These are phyloP conservation scores for Candida caryicola DNA, from an alignment of 805 yeast genomes.

Conservation along the genomic window DNA sequence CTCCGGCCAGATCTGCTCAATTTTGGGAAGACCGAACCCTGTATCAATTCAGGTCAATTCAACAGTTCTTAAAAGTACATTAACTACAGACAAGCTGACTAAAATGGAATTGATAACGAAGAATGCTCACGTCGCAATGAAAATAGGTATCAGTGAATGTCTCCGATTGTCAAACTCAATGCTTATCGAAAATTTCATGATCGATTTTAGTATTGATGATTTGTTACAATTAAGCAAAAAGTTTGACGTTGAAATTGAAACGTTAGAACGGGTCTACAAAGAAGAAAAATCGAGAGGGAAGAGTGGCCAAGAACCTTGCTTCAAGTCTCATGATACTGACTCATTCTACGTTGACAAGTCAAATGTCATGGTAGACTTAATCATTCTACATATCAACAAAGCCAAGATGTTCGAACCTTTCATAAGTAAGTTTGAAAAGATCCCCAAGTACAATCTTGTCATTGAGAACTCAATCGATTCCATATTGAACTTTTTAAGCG, in stretches of 20 bases:
- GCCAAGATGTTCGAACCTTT: constrained; percentile 54
- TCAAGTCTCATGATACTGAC: constrained; percentile 11
- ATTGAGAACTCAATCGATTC: constrained; percentile 39
- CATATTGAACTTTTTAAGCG: constrained; percentile 35
- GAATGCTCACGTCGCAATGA: constrained; percentile 33
- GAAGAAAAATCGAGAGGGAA: not conserved
- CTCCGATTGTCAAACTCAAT: constrained; percentile 47
- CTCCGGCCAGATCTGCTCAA: constrained; percentile 49
- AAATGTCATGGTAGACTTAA: constrained; percentile 44
- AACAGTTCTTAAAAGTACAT: constrained; percentile 22
- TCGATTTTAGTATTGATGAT: constrained; percentile 41
- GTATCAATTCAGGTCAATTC: constrained; percentile 42
- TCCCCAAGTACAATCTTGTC: constrained; percentile 28
- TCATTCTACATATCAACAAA: constrained; percentile 47
- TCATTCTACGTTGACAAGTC: constrained; percentile 24
- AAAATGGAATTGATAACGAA: constrained; percentile 14
- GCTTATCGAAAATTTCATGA: constrained; percentile 51
- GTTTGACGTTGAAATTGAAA: constrained; percentile 42
- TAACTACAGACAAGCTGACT: constrained; percentile 4
- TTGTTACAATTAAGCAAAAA: constrained; percentile 38
- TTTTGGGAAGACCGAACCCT: constrained; percentile 55
- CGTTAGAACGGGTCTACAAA: constrained; percentile 25
- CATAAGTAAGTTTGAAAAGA: constrained; percentile 30
- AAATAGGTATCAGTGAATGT: constrained; percentile 50
- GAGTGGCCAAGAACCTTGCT: too few species aligned